Evolutionary conservation across 768 basidiomycete species (phyloP).

Genomic region (Mycena indigotica): DNA sequence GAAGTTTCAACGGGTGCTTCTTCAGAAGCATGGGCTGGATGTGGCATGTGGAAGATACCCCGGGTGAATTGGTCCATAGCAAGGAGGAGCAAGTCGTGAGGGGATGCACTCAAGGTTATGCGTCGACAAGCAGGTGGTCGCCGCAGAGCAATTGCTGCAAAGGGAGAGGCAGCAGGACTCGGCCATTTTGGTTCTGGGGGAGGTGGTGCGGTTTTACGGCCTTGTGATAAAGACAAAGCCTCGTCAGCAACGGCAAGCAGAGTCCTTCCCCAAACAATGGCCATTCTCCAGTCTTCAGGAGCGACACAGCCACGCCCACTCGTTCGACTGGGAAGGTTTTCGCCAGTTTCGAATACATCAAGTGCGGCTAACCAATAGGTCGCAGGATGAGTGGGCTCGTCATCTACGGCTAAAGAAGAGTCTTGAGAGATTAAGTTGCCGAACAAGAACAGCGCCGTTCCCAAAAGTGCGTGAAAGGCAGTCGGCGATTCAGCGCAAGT

Average conservation of each 20-base stretch:
- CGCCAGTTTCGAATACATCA: conserved; percentile 71
- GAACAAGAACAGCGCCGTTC: conserved; percentile 63
- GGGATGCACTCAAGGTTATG: conserved; percentile 45
- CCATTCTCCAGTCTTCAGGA: conserved; percentile 69
- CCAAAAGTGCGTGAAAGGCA: conserved; percentile 67
- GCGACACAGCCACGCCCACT: conserved; percentile 32
- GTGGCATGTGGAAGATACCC: conserved; percentile 75
- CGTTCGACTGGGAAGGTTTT: conserved; percentile 55
- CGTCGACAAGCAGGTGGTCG: conserved; percentile 54
- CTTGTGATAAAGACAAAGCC: neutral
- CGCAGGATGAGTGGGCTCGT: conserved; percentile 53
- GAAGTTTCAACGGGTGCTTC: conserved; percentile 17
- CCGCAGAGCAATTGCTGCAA: conserved; percentile 48
- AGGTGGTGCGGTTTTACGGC: conserved; percentile 2
- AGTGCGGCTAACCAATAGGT: conserved; percentile 71
- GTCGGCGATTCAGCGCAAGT: conserved; percentile 56
- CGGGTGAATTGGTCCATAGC: conserved; percentile 72
- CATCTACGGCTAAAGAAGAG: conserved; percentile 49
- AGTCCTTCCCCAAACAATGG: conserved; percentile 67
- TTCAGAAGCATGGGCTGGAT: conserved; percentile 32
- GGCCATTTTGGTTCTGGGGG: conserved; percentile 50
- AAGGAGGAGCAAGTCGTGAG: conserved; percentile 56
- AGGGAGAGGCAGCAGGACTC: conserved; percentile 44
- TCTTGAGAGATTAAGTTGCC: conserved; percentile 62
- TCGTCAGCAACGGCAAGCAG: conserved; percentile 59